These are phyloP conservation scores for Hypoxylon lienhwacheense DNA, from an alignment of 495 filamentous ascomycete genomes.

Conservation along the genomic window DNA sequence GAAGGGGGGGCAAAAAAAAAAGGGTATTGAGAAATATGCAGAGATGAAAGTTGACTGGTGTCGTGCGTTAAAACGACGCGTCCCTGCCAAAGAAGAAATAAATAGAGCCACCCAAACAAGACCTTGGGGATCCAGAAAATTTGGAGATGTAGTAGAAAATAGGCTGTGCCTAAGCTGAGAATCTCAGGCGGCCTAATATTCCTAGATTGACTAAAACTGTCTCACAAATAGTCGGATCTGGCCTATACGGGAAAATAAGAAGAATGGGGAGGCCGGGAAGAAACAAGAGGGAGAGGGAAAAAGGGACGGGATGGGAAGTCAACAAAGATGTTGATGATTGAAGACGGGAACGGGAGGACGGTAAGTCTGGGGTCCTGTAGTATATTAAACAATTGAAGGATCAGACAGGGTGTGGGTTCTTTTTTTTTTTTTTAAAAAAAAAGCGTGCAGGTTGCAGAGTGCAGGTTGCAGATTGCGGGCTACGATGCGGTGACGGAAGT, in stretches of 20 bases:
- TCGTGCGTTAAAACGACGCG: slow-evolving; percentile 23
- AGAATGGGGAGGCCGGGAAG: slow-evolving; percentile 22
- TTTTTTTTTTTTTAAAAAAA: too few relatives aligned
- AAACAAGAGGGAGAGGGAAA: slow-evolving; percentile 13
- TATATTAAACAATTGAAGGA: slow-evolving; percentile 31
- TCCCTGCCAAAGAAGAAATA: slow-evolving; percentile 32
- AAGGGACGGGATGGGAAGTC: slow-evolving; percentile 17
- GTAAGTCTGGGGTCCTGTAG: too few relatives aligned
- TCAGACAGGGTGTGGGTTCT: background rate
- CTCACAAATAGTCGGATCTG: slow-evolving; percentile 33
- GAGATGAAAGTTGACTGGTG: slow-evolving; percentile 13
- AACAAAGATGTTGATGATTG: slow-evolving; percentile 31
- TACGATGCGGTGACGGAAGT: background rate
- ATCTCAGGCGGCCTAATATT: slow-evolving; percentile 17
- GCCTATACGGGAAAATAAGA: slow-evolving; percentile 23
- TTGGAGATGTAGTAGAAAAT: slow-evolving; percentile 25
- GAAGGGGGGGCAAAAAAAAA: too few relatives aligned
- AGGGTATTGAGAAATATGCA: too few relatives aligned
- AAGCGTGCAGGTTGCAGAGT: background rate
- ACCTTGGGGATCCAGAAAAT: slow-evolving; percentile 28
- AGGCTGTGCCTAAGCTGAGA: slow-evolving; percentile 1
- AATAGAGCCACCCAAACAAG: slow-evolving; percentile 19
- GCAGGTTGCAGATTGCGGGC: background rate
- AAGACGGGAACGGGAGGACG: slow-evolving; percentile 25
- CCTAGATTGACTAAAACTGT: slow-evolving; percentile 29